These are phyloP conservation scores for Malassezia slooffiae DNA, from an alignment of 1,284 basidiomycete species.

Conservation along the genomic window DNA sequence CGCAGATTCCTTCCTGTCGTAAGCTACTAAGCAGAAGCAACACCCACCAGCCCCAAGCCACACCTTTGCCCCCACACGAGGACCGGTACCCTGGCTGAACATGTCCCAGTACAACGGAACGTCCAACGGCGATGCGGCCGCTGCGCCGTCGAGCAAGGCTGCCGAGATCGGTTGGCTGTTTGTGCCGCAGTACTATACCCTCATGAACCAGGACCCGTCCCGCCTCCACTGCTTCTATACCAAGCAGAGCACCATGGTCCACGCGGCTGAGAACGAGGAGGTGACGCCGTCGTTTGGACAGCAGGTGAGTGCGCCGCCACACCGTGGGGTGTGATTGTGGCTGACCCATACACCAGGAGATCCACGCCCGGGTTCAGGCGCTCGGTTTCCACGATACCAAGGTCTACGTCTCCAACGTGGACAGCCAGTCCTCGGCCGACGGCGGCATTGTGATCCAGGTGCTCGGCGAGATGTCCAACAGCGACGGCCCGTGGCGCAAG, in stretches of 20 bases:
- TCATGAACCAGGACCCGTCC: conserved; percentile 92
- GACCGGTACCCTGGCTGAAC: background rate
- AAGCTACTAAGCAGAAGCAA: no score
- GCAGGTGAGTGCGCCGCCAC: conserved; percentile 53
- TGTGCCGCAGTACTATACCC: conserved; percentile 55
- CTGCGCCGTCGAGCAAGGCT: conserved; percentile 17
- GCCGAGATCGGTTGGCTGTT: conserved; percentile 47
- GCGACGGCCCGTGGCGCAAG: conserved; percentile 78
- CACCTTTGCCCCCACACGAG: no score
- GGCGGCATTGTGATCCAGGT: conserved; percentile 98
- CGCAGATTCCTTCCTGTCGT: no score
- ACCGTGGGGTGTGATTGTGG: background rate
- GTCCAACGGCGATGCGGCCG: background rate
- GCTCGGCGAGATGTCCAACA: conserved; percentile 89
- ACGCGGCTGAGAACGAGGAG: conserved; percentile 67
- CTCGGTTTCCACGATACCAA: conserved; percentile 94
- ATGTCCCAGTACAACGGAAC: conserved; percentile 12
- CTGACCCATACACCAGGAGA: conserved; percentile 64
- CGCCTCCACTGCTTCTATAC: conserved; percentile 98
- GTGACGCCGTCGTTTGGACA: conserved; percentile 76
- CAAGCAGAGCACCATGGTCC: conserved; percentile 77
- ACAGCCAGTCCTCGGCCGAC: conserved; percentile 64
- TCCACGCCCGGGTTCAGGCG: conserved; percentile 85
- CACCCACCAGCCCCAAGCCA: no score
- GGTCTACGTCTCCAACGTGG: conserved; percentile 65